Evolutionary conservation across 192 early-diverging fungal species (phyloP).

Genomic region (Podila epigama): DNA sequence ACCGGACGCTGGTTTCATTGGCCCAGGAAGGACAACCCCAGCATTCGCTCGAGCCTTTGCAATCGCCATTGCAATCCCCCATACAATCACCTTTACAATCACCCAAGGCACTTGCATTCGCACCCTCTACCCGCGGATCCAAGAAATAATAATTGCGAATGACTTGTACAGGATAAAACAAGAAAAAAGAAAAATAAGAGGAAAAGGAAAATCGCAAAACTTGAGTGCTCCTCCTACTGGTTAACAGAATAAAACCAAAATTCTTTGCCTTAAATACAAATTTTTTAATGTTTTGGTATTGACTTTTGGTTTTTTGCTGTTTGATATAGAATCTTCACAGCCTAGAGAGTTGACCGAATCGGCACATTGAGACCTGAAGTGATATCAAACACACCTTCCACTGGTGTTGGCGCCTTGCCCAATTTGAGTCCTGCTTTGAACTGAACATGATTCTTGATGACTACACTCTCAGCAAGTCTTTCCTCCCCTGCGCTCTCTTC

Average conservation of each 20-base stretch:
- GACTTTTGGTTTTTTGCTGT: too few species aligned
- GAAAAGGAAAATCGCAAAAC: too few species aligned
- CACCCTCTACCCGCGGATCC: neutral
- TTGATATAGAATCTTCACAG: too few species aligned
- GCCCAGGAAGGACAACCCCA: neutral
- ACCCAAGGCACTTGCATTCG: constrained; percentile 24
- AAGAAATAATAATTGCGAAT: too few species aligned
- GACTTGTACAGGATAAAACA: too few species aligned
- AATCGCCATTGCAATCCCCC: neutral
- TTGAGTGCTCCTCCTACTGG: too few species aligned
- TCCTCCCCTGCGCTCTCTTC: constrained; percentile 1
- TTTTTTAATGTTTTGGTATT: too few species aligned
- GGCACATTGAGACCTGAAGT: neutral
- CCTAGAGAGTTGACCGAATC: neutral
- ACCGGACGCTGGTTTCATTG: constrained; percentile 1
- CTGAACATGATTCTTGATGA: constrained; percentile 48
- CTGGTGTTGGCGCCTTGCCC: constrained; percentile 49
- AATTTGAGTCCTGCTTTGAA: constrained; percentile 57
- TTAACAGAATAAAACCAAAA: too few species aligned
- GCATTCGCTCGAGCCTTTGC: neutral
- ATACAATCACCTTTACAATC: neutral
- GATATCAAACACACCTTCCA: constrained; percentile 27
- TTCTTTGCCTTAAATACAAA: too few species aligned
- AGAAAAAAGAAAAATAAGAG: too few species aligned
- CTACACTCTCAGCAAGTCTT: constrained; percentile 29